Evolutionary conservation across 768 basidiomycete species (phyloP).

Genomic region (Podaxis carcinomalis): DNA sequence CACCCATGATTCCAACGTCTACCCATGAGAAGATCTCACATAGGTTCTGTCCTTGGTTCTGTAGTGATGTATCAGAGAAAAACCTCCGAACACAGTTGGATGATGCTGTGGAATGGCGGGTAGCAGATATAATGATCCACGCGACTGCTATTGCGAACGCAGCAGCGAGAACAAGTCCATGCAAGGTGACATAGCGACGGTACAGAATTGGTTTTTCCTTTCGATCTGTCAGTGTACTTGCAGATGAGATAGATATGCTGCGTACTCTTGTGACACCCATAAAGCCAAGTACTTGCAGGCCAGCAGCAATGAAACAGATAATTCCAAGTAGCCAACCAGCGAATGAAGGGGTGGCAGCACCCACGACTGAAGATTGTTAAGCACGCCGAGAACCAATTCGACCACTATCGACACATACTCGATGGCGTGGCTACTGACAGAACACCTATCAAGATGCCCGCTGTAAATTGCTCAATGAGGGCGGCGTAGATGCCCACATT

Average conservation of each 20-base stretch:
- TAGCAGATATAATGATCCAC: conserved; percentile 79
- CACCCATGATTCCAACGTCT: conserved; percentile 87
- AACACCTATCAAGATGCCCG: conserved; percentile 64
- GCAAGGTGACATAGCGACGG: conserved; percentile 65
- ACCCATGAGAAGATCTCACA: conserved; percentile 94
- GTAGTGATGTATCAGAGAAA: conserved; percentile 39
- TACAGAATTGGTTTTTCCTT: conserved; percentile 68
- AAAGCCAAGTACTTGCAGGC: conserved; percentile 78
- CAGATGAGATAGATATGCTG: neutral
- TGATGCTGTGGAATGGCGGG: conserved; percentile 70
- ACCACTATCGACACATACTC: conserved; percentile 45
- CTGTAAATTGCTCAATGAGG: conserved; percentile 69
- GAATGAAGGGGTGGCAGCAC: conserved; percentile 77
- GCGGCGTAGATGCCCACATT: conserved; percentile 88
- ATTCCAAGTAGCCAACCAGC: conserved; percentile 71
- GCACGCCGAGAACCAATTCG: neutral
- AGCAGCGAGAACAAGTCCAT: conserved; percentile 47
- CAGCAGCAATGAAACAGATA: conserved; percentile 73
- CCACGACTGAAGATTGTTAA: conserved; percentile 60
- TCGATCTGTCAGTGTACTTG: neutral
- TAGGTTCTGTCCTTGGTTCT: conserved; percentile 60
- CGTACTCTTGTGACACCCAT: conserved; percentile 76
- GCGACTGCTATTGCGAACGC: conserved; percentile 76
- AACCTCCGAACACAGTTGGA: conserved; percentile 57
- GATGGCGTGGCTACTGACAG: conserved; percentile 73